Evolutionary conservation across 2,329 filamentous ascomycete species (phyloP), one percentile per base, ranked within the genome.

Genomic region (Penicillium hesseltinei): DNA sequence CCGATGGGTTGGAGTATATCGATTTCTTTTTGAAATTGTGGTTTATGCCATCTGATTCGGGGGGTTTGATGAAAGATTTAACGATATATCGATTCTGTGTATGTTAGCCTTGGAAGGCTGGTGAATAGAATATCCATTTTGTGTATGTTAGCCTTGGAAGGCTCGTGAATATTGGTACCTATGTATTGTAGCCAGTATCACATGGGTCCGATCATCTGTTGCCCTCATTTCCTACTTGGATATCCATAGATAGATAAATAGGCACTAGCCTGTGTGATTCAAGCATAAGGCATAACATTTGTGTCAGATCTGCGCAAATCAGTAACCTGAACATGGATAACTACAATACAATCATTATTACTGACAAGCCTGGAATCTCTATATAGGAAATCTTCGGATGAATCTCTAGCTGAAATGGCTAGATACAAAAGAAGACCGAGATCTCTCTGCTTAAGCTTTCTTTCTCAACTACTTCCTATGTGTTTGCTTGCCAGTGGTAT

Each of bases 81-180:
- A 50, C 39, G 50, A 45, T 45, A 43, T 36, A 46, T 53, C 51
- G 29, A 49, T 45, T 46, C 27, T 42, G 46, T 42, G 46, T 48
- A 36, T 55, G 38, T 50, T 42, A 25, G 38, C 44, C 27, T 33
- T 48, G 15, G 23, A 52, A 19, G 33, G 46, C 53, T 38, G 9
- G 43, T 51, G 35, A 47, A 53, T 56, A 53, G 49, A 53, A 40
- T 21, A 35, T 33, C 19, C 23, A 49, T 45, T 46, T 21, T 42
- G 46, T 42, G 46, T 39, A 43, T 55, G 38, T 50, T 42, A 25
- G 38, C 44, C 27, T 33, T 48, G 15, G n/a, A 52, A 19, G 33
- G 46, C 53, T 38, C 13, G 43, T 51, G 35, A 42, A 53, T 56
- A 53, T 13, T 29, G 19, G 51, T 54, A 35, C 29, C 17, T 29